These are phyloP conservation scores for Yamadazyma kanchanaburiensis DNA, from an alignment of 1,139 yeast species.

Conservation along the genomic window DNA sequence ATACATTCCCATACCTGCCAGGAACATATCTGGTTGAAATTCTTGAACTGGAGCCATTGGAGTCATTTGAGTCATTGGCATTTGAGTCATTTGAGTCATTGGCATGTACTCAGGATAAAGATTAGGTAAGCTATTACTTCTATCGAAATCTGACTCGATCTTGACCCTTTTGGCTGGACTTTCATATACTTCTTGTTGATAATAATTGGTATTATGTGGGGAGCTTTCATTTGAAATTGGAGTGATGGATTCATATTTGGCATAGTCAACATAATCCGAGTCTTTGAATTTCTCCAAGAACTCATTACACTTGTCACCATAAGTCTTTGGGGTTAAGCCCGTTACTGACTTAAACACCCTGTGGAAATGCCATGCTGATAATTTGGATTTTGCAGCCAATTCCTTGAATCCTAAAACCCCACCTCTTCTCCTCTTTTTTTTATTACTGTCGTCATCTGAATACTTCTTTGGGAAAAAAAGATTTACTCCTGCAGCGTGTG, in stretches of 20 bases:
- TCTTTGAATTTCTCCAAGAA: conserved; percentile 43
- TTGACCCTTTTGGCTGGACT: conserved; percentile 1
- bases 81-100: too few relatives aligned
- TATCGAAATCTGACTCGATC: conserved; percentile 1
- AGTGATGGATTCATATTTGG: conserved; percentile 10
- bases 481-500: conserved; percentile 70
- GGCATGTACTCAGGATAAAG: conserved; percentile 2
- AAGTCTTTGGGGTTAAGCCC: conserved; percentile 82
- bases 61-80: too few relatives aligned
- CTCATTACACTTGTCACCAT: conserved; percentile 85
- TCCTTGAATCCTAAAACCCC: conserved; percentile 89
- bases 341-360: conserved; percentile 83
- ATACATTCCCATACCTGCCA: too few relatives aligned
- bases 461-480: conserved; percentile 22
- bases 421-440: conserved; percentile 69
- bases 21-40: background rate
- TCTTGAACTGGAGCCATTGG: background rate
- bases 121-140: conserved; percentile 7
- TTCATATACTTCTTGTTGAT: too few relatives aligned
- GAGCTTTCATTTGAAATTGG: conserved; percentile 8
- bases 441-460: conserved; percentile 15
- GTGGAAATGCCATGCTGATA: conserved; percentile 94
- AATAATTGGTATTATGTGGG: conserved; percentile 2
- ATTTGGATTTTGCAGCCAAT: conserved; percentile 77
- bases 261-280: conserved; percentile 14